Conservation (phyloP, 2,329 filamentous ascomycete genomes). For the Trichoderma asperellum region DNA sequence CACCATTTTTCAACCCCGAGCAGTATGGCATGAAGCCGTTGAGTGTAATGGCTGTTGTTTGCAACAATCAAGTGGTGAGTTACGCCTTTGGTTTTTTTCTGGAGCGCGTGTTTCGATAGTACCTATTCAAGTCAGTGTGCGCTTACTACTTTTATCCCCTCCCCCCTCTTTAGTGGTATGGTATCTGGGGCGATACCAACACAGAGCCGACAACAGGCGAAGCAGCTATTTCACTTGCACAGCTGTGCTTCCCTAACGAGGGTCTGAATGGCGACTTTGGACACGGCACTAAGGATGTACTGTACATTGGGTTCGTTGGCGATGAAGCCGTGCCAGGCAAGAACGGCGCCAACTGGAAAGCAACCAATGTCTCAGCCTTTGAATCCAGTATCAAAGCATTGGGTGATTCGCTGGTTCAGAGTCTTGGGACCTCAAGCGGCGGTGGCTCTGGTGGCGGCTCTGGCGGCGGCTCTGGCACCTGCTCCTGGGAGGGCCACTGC, state of each 20-base stretch:
- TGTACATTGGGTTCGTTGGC: slow-evolving; percentile 61
- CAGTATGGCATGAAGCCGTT: slow-evolving; percentile 14
- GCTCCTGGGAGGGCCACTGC: slow-evolving; percentile 22
- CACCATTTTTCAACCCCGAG: slow-evolving; percentile 5
- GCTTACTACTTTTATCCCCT: background rate
- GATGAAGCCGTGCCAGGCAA: slow-evolving; percentile 54
- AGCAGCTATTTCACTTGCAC: slow-evolving; percentile 54
- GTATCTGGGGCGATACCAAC: slow-evolving; percentile 61
- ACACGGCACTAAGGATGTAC: slow-evolving; percentile 56
- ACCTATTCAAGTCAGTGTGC: background rate
- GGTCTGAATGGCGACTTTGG: slow-evolving; percentile 55
- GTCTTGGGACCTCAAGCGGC: slow-evolving; percentile 10
- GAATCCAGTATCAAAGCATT: slow-evolving; percentile 51
- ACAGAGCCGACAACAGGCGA: slow-evolving; percentile 54
- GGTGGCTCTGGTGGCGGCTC: background rate
- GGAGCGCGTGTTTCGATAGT: background rate
- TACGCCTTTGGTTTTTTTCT: background rate
- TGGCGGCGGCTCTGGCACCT: background rate
- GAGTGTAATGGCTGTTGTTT: slow-evolving; percentile 27
- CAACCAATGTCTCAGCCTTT: slow-evolving; percentile 49
- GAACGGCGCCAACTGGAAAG: slow-evolving; percentile 54
- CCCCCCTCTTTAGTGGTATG: slow-evolving; percentile 44
- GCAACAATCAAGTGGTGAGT: slow-evolving; percentile 28
- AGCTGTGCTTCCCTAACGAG: slow-evolving; percentile 53
- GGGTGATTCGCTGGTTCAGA: slow-evolving; percentile 52